These are phyloP conservation scores for Phanerochaete carnosa DNA, from an alignment of 768 basidiomycete genomes.

Conservation along the genomic window DNA sequence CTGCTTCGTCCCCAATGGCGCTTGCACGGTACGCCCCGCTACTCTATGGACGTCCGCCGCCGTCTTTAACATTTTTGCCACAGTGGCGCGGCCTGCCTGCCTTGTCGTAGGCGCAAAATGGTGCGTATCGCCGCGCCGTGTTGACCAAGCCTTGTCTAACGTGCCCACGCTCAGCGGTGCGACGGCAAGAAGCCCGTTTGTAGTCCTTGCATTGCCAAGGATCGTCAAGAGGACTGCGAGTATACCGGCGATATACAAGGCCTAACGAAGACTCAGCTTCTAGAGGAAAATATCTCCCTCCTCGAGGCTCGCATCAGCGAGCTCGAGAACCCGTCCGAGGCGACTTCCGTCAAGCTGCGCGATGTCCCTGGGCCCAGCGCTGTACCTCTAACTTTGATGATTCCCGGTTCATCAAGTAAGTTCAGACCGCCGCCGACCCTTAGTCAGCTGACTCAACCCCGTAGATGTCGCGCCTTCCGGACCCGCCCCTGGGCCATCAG, in stretches of 20 bases:
- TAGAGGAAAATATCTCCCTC: slow-evolving; percentile 60
- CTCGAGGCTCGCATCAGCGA: slow-evolving; percentile 51
- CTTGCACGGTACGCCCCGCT: not conserved
- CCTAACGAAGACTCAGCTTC: slow-evolving; percentile 54
- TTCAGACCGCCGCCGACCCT: too few species aligned
- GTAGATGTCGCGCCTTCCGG: not conserved
- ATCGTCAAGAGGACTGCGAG: slow-evolving; percentile 64
- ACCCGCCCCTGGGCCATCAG: not conserved
- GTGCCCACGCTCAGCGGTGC: slow-evolving; percentile 48
- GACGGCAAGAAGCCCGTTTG: slow-evolving; percentile 66
- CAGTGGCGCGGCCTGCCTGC: slow-evolving; percentile 21
- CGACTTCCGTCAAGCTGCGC: slow-evolving; percentile 17
- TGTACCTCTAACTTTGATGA: not conserved
- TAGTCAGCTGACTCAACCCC: not conserved
- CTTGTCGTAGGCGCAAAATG: slow-evolving; percentile 22
- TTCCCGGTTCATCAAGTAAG: not conserved
- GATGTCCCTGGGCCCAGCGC: not conserved
- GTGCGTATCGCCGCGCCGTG: slow-evolving; percentile 3
- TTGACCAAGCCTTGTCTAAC: not conserved
- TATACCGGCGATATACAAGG: slow-evolving; percentile 58
- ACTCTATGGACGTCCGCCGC: not conserved
- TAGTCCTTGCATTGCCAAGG: slow-evolving; percentile 49
- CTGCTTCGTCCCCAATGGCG: not conserved
- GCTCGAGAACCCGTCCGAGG: slow-evolving; percentile 28
- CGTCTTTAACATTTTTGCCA: not conserved